Base-by-base conservation (phyloP, 495 filamentous ascomycete genomes). In the Neurospora sp. region DNA sequence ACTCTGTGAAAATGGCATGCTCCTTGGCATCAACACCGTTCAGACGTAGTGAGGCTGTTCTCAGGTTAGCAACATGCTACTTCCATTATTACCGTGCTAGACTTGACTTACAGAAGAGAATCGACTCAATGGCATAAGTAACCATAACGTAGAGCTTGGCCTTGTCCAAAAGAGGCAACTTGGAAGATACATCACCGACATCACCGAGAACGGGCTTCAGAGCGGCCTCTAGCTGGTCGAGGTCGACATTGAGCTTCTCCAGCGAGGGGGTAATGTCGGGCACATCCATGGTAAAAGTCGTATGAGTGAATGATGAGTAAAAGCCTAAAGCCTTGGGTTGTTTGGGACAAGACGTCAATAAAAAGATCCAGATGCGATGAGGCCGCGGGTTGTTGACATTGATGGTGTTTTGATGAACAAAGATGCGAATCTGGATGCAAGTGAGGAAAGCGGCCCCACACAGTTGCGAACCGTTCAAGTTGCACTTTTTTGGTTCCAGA, bases 91-190 rank as follows among this genome's bases (percentile, higher is more conserved):
- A n/a, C n/a, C n/a, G n/a, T n/a, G n/a, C n/a, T n/a, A n/a, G n/a
- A n/a, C n/a, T 38, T 38, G 40, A 80, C 89, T 72, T 81, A 96
- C 93, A 95, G 81, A 96, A 98, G 27, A 98, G 80, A 16, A 97
- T 83, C n/a, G 93, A 96, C 74, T 98, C 94, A 69, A 99, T 89
- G 0, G 94, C 88, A 79, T 98, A 98, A 0, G 93, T 90, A 65
- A 89, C 83, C 39, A 96, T 81, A 20, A 96, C 90, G 77, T 96
- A 92, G 72, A 97, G 89, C 82, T 97, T 96, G 22, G 96, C 95
- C 80, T 93, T 96, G 85, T 99, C 96, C 71, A 98, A 84, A 10
- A 99, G 85, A 1, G 96, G 94, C 40, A 99, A 84, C 80, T 93
- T 96, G 71, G 87, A 89, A 7, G 93, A 88, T 9, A 87, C 85